These are phyloP conservation scores for Rhodotorula mucilaginosa DNA, from an alignment of 1,284 basidiomycete species.

Conservation along the genomic window DNA sequence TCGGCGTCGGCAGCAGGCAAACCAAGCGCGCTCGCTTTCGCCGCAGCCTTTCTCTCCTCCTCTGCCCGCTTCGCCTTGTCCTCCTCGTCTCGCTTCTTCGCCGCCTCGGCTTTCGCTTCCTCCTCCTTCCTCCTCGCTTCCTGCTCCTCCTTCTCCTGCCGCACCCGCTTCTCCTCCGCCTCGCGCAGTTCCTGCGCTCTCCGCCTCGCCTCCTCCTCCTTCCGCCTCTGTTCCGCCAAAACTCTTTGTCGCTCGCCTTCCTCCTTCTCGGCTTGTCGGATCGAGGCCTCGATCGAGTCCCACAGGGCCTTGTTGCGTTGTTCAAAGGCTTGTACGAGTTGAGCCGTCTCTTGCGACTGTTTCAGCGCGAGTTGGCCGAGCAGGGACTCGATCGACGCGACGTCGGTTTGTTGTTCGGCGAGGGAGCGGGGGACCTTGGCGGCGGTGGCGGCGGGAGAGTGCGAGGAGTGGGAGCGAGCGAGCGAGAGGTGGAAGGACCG, in stretches of 20 bases:
- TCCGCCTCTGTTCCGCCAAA: constrained; percentile 50
- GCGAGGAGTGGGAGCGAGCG: constrained; percentile 20
- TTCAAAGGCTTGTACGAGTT: constrained; percentile 73
- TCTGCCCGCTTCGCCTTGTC: constrained; percentile 51
- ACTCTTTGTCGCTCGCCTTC: constrained; percentile 69
- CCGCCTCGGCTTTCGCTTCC: constrained; percentile 53
- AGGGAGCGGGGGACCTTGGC: background rate
- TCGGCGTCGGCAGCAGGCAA: constrained; percentile 6
- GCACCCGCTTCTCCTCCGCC: constrained; percentile 21
- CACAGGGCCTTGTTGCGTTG: constrained; percentile 72
- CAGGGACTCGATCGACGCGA: constrained; percentile 27
- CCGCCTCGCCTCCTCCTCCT: constrained; percentile 58
- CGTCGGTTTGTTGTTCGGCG: background rate
- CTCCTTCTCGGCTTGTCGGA: constrained; percentile 72
- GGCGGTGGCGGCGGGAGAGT: constrained; percentile 7
- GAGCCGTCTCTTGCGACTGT: constrained; percentile 56
- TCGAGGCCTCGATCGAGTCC: constrained; percentile 69
- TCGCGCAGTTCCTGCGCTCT: constrained; percentile 33
- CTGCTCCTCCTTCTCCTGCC: constrained; percentile 48
- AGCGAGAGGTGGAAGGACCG: constrained; percentile 36
- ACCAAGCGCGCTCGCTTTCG: constrained; percentile 14
- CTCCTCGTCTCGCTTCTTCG: constrained; percentile 58
- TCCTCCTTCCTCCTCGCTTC: constrained; percentile 54
- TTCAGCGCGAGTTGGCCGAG: constrained; percentile 30
- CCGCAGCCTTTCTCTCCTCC: constrained; percentile 8